Conservation (phyloP, 139 green algal species). For the Chlorella sp. region DNA sequence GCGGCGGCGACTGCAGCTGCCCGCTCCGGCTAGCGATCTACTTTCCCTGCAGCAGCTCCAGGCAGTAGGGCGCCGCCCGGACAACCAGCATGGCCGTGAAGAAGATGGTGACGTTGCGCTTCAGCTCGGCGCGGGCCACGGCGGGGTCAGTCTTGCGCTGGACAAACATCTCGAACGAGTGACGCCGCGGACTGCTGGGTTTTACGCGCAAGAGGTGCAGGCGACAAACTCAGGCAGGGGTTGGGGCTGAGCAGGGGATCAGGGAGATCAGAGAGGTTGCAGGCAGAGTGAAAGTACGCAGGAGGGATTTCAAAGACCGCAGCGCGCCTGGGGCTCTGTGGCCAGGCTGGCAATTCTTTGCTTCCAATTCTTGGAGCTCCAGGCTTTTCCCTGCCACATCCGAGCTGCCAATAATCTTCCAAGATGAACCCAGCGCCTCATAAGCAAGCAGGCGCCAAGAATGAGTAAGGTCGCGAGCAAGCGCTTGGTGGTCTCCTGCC, state of each 20-base stretch:
- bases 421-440: not conserved
- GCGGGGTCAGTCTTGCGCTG: slow-evolving; percentile 60
- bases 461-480: no score
- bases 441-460: no score
- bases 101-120: slow-evolving; percentile 62
- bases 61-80: slow-evolving; percentile 65
- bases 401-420: not conserved
- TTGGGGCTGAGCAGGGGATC: not conserved
- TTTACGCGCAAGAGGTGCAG: no score
- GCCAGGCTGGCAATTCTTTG: not conserved
- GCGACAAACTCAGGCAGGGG: not conserved
- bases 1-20: not conserved
- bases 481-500: no score
- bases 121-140: slow-evolving; percentile 66
- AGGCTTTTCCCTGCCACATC: not conserved
- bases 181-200: not conserved
- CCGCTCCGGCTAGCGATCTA: not conserved
- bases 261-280: not conserved
- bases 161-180: slow-evolving; percentile 38
- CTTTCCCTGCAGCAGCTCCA: slow-evolving; percentile 56
- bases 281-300: not conserved
- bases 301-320: not conserved
- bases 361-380: not conserved
- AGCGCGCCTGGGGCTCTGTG: not conserved
- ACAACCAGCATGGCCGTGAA: slow-evolving; percentile 52